Evolutionary conservation across 768 basidiomycete genomes (phyloP), one percentile per base, ranked within the genome.

Genomic region (Udeniomyces megalosporus): DNA sequence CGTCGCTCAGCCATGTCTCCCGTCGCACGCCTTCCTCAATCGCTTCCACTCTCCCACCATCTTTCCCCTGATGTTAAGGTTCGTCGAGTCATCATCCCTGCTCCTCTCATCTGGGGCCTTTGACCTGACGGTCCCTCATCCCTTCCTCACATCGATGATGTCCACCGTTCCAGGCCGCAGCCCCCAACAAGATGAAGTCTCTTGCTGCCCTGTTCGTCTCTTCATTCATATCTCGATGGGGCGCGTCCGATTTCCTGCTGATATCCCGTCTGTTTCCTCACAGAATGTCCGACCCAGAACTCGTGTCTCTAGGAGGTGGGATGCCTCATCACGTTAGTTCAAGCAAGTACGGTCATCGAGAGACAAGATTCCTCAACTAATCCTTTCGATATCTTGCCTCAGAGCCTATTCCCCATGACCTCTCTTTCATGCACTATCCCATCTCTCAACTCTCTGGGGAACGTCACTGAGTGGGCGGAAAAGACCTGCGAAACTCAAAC

Each of bases 391-490:
- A 20, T 35, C 22, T 15, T 50, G 12, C 56, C 46, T 48, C 64
- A 66, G 24, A 68, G 68, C 22, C 66, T 70, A 1, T 71, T 71
- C 66, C 69, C 70, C 26, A 67, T 69, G 67, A 60, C 61, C 3
- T 66, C 66, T 49, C 66, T 66, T 11, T 67, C 66, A 15, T 71
- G 67, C 63, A 68, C 68, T 42, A 54, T 69, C 3, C 70, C 70
- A 0, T 60, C 67, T 29, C 50, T 66, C 11, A 38, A 47, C 4
- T 49, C 62, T 22, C 48, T 68, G 20, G 67, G 66, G 0, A 61
- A 68, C 56, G 66, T 71, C 38, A 49, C 59, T 14, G 48, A 61
- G 20, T 71, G 69, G 69, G 55, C 62, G 17, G 12, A 45, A 0
- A 68, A 48, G 24, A 34, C 46, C 2, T 48, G 26, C 20, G 55